These are phyloP conservation scores for Zygotorulaspora chibaensis DNA, from an alignment of 805 yeast genomes.

Conservation along the genomic window DNA sequence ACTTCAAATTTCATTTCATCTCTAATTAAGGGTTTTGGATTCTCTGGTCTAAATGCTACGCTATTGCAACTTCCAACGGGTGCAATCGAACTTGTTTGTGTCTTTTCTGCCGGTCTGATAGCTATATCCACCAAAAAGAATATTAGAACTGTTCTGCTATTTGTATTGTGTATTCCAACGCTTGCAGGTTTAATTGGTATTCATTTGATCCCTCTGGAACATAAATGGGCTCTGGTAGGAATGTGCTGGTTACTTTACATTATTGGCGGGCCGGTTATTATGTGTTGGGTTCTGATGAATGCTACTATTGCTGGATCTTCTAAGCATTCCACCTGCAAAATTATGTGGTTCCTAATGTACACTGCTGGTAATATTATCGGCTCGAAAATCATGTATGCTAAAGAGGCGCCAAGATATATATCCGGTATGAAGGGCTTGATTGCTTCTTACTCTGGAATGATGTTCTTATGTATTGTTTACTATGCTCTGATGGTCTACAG, in stretches of 20 bases:
- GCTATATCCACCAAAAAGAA: constrained; percentile 21
- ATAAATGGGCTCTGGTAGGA: constrained; percentile 23
- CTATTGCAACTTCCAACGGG: constrained; percentile 20
- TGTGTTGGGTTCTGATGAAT: constrained; percentile 22
- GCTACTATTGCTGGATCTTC: constrained; percentile 22
- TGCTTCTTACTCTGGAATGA: constrained; percentile 19
- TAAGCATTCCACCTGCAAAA: constrained; percentile 16
- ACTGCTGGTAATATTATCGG: constrained; percentile 21
- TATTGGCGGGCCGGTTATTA: constrained; percentile 23
- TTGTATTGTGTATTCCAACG: constrained; percentile 21
- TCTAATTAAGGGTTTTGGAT: constrained; percentile 21
- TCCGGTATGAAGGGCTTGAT: constrained; percentile 24
- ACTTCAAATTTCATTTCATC: constrained; percentile 20
- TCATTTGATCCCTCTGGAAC: constrained; percentile 18
- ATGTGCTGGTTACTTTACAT: constrained; percentile 22
- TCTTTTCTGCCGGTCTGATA: constrained; percentile 19
- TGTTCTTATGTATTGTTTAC: constrained; percentile 18
- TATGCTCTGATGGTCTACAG: constrained; percentile 17
- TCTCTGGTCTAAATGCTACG: constrained; percentile 19
- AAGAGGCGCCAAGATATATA: constrained; percentile 20
- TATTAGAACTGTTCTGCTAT: constrained; percentile 15
- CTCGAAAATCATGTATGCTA: constrained; percentile 18
- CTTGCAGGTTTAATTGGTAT: constrained; percentile 21
- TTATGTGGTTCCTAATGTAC: constrained; percentile 20
- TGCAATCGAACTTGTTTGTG: constrained; percentile 21